These are phyloP conservation scores for Stentor roeselii DNA, from an alignment of 73 alveolate genomes.

Conservation along the genomic window DNA sequence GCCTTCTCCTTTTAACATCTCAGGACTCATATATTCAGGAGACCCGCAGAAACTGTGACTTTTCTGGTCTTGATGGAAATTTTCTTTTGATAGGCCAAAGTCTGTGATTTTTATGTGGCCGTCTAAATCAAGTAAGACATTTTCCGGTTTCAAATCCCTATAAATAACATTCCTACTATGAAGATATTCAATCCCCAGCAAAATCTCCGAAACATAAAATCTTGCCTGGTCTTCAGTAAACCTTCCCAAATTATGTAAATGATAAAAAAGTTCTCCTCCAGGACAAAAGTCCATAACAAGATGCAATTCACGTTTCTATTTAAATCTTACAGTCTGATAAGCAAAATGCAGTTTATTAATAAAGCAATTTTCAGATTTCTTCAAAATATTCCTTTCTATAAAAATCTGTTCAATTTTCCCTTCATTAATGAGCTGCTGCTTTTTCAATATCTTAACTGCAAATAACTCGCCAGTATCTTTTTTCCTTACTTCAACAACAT, in stretches of 20 bases:
- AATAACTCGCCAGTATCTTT: constrained; percentile 75
- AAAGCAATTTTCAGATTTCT: constrained; percentile 50
- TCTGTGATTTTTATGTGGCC: constrained; percentile 85
- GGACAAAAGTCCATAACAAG: constrained; percentile 83
- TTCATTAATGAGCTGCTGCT: constrained; percentile 48
- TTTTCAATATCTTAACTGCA: constrained; percentile 76
- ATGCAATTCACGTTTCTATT: constrained; percentile 31
- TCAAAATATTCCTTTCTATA: constrained; percentile 54
- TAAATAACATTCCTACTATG: constrained; percentile 28
- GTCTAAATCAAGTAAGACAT: constrained; percentile 73
- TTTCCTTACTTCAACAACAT: constrained; percentile 71
- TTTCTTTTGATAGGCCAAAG: constrained; percentile 76
- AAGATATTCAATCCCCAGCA: constrained; percentile 31
- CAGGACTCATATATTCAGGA: constrained; percentile 90
- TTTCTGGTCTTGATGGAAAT: constrained; percentile 38
- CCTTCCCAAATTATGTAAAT: constrained; percentile 51
- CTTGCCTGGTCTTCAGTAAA: constrained; percentile 69
- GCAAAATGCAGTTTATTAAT: constrained; percentile 68
- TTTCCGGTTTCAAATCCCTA: constrained; percentile 71
- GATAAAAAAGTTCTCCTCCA: constrained; percentile 75
- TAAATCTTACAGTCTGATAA: constrained; percentile 42
- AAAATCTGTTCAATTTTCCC: constrained; percentile 17
- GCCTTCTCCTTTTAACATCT: constrained; percentile 68
- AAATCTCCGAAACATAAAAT: constrained; percentile 51
- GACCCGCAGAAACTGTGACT: constrained; percentile 82